Conservation (phyloP, 441 rosid genomes). For the Erysimum pusillum region DNA sequence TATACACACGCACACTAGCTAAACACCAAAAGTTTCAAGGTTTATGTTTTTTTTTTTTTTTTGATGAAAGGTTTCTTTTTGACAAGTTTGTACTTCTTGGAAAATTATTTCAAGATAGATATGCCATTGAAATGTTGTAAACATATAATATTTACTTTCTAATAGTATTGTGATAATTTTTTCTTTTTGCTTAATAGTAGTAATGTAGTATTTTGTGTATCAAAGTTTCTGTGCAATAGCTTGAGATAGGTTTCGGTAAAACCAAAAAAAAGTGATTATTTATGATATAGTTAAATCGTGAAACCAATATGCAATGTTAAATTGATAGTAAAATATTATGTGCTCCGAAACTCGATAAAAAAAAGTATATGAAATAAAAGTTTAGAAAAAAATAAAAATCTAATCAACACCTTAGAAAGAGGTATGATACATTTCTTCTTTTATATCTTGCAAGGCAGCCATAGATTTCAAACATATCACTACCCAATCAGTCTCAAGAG, state of each 20-base stretch:
- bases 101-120: neutral
- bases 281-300: neutral
- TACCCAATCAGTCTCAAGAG: neutral
- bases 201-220: neutral
- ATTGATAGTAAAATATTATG: neutral
- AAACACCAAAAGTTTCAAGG: slow-evolving; percentile 3
- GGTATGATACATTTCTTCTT: too few relatives aligned
- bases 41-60: neutral
- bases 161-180: neutral
- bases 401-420: too few relatives aligned
- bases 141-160: neutral
- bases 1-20: slow-evolving; percentile 16
- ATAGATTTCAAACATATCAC: neutral
- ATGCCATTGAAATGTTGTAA: neutral
- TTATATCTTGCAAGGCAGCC: neutral
- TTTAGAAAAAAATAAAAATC: neutral
- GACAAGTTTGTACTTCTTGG: neutral
- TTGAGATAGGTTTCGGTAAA: neutral
- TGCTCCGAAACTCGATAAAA: neutral
- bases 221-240: neutral
- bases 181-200: neutral
- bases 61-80: neutral
- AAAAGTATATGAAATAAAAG: neutral
- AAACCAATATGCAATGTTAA: neutral
- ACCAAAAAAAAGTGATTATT: neutral